Base-by-base conservation (phyloP, 2,329 filamentous ascomycete species). In the Fusarium sp. region DNA sequence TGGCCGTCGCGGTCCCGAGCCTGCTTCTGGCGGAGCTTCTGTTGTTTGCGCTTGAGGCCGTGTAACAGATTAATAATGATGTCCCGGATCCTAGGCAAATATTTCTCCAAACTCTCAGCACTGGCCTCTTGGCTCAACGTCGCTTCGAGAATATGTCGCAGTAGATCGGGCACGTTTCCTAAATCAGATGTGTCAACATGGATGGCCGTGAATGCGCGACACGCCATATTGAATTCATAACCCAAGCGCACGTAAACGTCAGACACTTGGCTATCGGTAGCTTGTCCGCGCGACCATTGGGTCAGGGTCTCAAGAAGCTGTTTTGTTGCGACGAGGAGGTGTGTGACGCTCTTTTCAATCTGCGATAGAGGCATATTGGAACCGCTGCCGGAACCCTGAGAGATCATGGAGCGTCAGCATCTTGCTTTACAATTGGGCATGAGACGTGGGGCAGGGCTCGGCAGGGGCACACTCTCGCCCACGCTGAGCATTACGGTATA, bases 141-240 rank as follows among this genome's bases (percentile, higher is more conserved):
- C 64, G 97, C 93, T 82, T 99, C 96, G 61, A 99, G 89, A 64
- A 99, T 98, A 67, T 91, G 91, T 77, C 96, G 91, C 71, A 99
- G 85, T 66, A 95, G 86, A 81, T 99, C 96, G 11, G 96, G 96
- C 6, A 99, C 96, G 76, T 97, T 97, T 64, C 96, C 96, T 18
- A 99, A 87, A 81, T 99, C 96, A 31, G 91, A 90, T 3, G 95
- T 98, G 78, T 99, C 96, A 71, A 99, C 96, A 70, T 97, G 96
- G 79, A 99, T 99, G 65, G 95, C 94, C 78, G 94, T 94, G 83
- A 99, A 99, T 70, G 96, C 95, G 62, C 96, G 92, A 82, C 95
- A 98, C 33, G 96, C 96, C 86, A 99, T 96, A 83, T 99, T 99
- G 88, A 99, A 99, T 83, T 99, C 96, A 83, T 99, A 99, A 51